Evolutionary conservation across 495 filamentous ascomycete genomes (phyloP).

Genomic region (Amniculicola lignicola): DNA sequence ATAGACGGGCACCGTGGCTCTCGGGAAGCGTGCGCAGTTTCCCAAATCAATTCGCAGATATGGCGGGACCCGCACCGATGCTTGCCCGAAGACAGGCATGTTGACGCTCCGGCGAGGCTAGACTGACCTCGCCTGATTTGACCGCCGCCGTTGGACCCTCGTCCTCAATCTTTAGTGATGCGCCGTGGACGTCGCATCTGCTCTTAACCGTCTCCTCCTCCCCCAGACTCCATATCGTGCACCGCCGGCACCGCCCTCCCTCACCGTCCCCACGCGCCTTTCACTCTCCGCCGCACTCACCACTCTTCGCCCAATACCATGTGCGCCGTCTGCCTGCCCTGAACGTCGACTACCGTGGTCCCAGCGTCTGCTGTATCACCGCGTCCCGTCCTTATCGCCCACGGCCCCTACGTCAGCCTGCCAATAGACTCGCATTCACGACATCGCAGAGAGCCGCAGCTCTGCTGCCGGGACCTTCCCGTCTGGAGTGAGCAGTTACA

Average conservation of each 20-base stretch:
- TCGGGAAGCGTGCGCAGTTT: constrained; percentile 13
- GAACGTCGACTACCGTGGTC: constrained; percentile 18
- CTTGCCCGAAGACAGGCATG: constrained; percentile 20
- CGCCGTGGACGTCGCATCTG: constrained; percentile 1
- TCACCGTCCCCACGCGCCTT: background rate
- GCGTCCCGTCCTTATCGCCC: constrained; percentile 26
- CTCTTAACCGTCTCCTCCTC: constrained; percentile 9
- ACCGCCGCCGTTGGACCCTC: constrained; percentile 1
- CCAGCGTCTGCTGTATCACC: constrained; percentile 27
- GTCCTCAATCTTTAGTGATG: constrained; percentile 16
- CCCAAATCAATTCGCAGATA: constrained; percentile 15
- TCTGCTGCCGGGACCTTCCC: constrained; percentile 1
- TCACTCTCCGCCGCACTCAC: background rate
- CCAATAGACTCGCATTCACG: constrained; percentile 27
- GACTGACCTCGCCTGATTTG: constrained; percentile 2
- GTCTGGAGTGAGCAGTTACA: constrained; percentile 15
- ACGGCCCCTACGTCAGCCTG: constrained; percentile 25
- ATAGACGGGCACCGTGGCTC: too few relatives aligned
- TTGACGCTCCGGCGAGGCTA: constrained; percentile 10
- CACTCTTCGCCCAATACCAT: background rate
- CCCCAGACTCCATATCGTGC: constrained; percentile 8
- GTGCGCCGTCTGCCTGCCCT: constrained; percentile 11
- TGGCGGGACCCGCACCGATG: constrained; percentile 22
- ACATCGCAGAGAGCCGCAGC: constrained; percentile 27
- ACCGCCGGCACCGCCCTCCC: background rate